These are phyloP conservation scores for Raphanus raphanistrum DNA, from an alignment of 345 rosid genomes.

Conservation along the genomic window DNA sequence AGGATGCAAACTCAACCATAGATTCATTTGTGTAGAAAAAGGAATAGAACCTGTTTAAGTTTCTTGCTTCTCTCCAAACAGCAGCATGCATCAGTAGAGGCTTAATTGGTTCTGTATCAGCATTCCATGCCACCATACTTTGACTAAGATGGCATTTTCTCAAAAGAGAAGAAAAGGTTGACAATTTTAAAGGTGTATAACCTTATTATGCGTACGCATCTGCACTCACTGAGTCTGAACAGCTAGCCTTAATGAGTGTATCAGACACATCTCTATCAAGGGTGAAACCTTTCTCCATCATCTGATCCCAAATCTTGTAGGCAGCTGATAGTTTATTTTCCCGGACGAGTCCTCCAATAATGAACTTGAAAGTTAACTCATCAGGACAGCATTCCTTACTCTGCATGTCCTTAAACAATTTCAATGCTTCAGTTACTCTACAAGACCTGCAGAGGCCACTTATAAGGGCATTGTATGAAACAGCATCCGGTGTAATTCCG, in stretches of 20 bases:
- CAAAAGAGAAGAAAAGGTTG: conserved; percentile 10
- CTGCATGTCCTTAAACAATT: conserved; percentile 74
- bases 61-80: conserved; percentile 15
- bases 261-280: conserved; percentile 79
- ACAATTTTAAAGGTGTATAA: neutral
- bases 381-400: conserved; percentile 65
- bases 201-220: conserved; percentile 22
- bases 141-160: conserved; percentile 14
- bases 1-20: conserved; percentile 5
- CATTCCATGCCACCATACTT: conserved; percentile 15
- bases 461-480: conserved; percentile 80
- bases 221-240: conserved; percentile 24
- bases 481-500: conserved; percentile 67
- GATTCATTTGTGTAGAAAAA: neutral
- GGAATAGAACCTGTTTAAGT: conserved; percentile 41
- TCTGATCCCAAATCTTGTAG: conserved; percentile 87
- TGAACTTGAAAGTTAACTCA: conserved; percentile 75
- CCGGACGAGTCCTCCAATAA: conserved; percentile 71
- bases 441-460: conserved; percentile 70
- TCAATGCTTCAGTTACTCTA: conserved; percentile 61
- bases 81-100: conserved; percentile 23
- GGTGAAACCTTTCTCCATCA: conserved; percentile 97
- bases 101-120: conserved; percentile 9
- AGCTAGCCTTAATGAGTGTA: conserved; percentile 49
- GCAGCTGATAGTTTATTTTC: conserved; percentile 63